Conservation (phyloP, 75 land plant genomes). For the Pinus albicaulis region DNA sequence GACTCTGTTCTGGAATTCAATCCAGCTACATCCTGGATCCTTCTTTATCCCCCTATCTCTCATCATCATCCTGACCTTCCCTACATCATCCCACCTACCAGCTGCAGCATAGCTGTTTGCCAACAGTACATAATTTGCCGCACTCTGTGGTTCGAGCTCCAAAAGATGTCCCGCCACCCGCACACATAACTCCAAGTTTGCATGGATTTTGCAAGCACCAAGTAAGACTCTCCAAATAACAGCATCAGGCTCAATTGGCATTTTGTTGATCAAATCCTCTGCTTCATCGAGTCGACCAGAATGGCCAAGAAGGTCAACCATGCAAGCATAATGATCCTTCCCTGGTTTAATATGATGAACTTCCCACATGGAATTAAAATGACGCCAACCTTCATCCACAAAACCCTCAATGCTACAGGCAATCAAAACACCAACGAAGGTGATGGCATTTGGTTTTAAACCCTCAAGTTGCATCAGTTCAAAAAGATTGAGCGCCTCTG, state of each 20-base stretch:
- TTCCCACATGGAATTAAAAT: constrained; percentile 1
- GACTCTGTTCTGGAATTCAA: constrained; percentile 11
- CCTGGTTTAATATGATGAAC: constrained; percentile 9
- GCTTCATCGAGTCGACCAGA: constrained; percentile 12
- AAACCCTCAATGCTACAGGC: constrained; percentile 14
- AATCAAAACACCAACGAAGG: constrained; percentile 12
- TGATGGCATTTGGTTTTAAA: not conserved
- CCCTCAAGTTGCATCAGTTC: constrained; percentile 2
- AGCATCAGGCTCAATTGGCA: not conserved
- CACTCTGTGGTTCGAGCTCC: constrained; percentile 28
- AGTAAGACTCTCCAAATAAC: constrained; percentile 5
- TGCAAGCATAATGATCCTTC: constrained; percentile 17
- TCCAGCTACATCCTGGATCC: constrained; percentile 31
- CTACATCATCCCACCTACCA: constrained; percentile 21
- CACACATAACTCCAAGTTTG: constrained; percentile 5
- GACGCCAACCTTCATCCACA: constrained; percentile 1
- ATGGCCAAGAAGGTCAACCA: constrained; percentile 19
- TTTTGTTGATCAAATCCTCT: constrained; percentile 5
- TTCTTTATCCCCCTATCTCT: constrained; percentile 24
- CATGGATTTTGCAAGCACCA: constrained; percentile 9
- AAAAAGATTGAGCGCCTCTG: constrained; percentile 5
- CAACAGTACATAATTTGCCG: constrained; percentile 38
- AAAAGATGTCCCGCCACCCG: constrained; percentile 4
- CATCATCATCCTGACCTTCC: constrained; percentile 16
- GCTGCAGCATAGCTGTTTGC: constrained; percentile 24